phyloP scores from a whole-genome alignment of 345 rosid genomes.

The Dipteronia dyeriana region DNA sequence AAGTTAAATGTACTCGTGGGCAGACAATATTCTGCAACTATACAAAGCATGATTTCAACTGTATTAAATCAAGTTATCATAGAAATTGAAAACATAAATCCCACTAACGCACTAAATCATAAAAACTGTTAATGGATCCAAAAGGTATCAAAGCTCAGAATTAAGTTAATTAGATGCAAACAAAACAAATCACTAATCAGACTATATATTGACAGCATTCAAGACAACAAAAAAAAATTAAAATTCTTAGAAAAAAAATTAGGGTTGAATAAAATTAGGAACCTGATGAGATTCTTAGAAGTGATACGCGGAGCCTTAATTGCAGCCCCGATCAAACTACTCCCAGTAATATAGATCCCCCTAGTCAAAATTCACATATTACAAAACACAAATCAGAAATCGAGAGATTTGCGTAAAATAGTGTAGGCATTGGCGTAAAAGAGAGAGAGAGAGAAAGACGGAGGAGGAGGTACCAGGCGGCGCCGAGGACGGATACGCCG shows the following conservation, averaged over 20 bases:
- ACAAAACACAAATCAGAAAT: not conserved
- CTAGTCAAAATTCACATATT: conserved; percentile 28
- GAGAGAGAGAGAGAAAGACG: not conserved
- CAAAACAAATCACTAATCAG: not conserved
- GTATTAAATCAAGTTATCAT: not conserved
- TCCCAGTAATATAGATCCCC: conserved; percentile 97
- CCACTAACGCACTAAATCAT: not conserved
- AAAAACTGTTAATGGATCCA: not conserved
- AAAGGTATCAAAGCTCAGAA: not conserved
- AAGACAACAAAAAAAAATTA: not conserved
- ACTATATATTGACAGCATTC: not conserved
- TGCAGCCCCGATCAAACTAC: conserved; percentile 99
- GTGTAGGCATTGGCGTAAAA: not conserved
- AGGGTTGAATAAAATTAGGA: conserved; percentile 9
- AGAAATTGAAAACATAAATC: not conserved
- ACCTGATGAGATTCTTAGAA: conserved; percentile 97
- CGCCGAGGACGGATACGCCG: conserved; percentile 99
- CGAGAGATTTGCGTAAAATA: not conserved
- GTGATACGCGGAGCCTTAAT: conserved; percentile 98
- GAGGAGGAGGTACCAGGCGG: conserved; percentile 72
- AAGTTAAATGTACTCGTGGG: too few relatives aligned
- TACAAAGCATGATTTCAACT: not conserved
- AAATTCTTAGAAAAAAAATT: too few relatives aligned
- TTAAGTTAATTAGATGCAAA: not conserved
- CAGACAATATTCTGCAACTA: not conserved